Evolutionary conservation across 148 eudicot species (phyloP).

Genomic region (Simmondsia chinensis): DNA sequence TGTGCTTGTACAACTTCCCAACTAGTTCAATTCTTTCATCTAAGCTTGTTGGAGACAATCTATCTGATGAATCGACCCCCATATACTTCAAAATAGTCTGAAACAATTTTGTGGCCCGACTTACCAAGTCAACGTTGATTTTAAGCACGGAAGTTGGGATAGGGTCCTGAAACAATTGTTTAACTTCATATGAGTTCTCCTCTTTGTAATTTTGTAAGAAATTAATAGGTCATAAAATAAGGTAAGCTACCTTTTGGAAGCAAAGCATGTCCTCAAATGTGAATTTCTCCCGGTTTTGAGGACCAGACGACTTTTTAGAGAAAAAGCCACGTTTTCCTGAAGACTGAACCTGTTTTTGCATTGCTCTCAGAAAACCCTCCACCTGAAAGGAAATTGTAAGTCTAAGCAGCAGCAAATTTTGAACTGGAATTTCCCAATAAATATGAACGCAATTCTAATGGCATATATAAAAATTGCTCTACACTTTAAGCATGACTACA

Average conservation of each 20-base stretch:
- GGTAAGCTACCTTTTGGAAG: conserved; percentile 70
- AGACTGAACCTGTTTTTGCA: conserved; percentile 94
- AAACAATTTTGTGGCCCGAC: conserved; percentile 78
- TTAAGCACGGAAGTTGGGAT: conserved; percentile 89
- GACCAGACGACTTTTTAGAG: conserved; percentile 69
- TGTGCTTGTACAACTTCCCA: conserved; percentile 86
- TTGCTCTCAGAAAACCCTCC: conserved; percentile 87
- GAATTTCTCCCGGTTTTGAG: conserved; percentile 71
- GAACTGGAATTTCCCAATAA: no score
- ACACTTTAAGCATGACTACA: no score
- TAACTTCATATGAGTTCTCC: conserved; percentile 3
- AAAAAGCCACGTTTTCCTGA: conserved; percentile 84
- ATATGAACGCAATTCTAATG: no score
- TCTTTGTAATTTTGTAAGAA: conserved; percentile 1
- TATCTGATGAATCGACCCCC: conserved; percentile 83
- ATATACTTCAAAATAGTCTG: conserved; percentile 89
- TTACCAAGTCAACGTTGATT: conserved; percentile 65
- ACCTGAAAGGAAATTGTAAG: conserved; percentile 39
- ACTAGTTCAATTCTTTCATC: conserved; percentile 86
- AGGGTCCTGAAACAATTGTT: conserved; percentile 59
- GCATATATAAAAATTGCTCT: no score
- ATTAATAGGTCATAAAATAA: background rate
- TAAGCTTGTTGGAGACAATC: conserved; percentile 54
- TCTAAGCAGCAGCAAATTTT: background rate
- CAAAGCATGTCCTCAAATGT: conserved; percentile 98